Percentiles rank a stretch among this genome's conserved stretches.
These are phyloP conservation scores for Populus hybrid DNA, from an alignment of 441 rosid species.

Conservation along the genomic window DNA sequence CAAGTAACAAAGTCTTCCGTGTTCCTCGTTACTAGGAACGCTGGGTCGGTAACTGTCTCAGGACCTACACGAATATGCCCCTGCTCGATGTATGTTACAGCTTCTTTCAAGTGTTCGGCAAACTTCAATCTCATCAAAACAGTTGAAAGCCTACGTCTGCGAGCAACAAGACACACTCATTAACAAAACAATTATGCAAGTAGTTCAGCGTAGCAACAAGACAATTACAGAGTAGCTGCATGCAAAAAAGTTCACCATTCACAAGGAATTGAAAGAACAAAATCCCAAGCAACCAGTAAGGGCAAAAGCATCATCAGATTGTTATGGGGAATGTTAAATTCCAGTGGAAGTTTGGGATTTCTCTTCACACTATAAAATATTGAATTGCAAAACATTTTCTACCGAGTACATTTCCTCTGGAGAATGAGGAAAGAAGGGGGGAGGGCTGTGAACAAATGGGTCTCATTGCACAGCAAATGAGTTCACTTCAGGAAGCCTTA, in stretches of 20 bases:
- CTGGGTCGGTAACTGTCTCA: conserved; percentile 80
- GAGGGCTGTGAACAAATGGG: not conserved
- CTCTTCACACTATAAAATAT: not conserved
- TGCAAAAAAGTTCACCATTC: not conserved
- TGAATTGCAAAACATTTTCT: not conserved
- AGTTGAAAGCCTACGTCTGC: conserved; percentile 79
- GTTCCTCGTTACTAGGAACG: conserved; percentile 83
- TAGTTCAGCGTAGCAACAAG: not conserved
- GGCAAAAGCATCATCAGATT: not conserved
- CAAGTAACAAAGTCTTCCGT: conserved; percentile 95
- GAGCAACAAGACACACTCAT: not conserved
- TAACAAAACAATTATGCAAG: not conserved
- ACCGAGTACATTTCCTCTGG: not conserved
- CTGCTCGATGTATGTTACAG: conserved; percentile 88
- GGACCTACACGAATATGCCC: conserved; percentile 96
- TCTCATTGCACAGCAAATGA: not conserved
- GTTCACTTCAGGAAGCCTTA: not conserved
- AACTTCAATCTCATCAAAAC: conserved; percentile 63
- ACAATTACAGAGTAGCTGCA: not conserved
- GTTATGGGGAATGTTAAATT: not conserved
- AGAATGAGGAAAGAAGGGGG: not conserved
- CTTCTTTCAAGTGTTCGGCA: conserved; percentile 88
- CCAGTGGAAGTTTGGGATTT: not conserved
- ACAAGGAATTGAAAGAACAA: no score
- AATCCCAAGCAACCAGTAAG: not conserved